These are phyloP conservation scores for Kockovaella imperatae DNA, from an alignment of 768 basidiomycete genomes.

Conservation along the genomic window DNA sequence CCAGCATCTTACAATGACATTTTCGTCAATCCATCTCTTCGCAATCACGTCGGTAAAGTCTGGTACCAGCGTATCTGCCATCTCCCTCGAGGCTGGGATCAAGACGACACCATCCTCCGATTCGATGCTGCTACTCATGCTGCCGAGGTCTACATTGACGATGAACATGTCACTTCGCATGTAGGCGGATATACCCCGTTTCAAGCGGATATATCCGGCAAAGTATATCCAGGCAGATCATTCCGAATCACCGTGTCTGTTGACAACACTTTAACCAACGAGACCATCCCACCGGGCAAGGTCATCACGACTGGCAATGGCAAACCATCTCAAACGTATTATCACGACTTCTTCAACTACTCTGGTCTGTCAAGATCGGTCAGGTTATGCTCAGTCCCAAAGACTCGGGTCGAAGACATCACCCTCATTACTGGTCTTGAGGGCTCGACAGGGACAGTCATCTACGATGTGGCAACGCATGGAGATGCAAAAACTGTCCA, in stretches of 20 bases:
- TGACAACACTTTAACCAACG: slow-evolving; percentile 21
- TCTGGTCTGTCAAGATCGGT: slow-evolving; percentile 28
- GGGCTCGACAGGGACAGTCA: slow-evolving; percentile 6
- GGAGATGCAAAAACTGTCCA: slow-evolving; percentile 1
- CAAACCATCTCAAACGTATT: slow-evolving; percentile 18
- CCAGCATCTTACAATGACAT: slow-evolving; percentile 34
- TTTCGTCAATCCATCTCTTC: slow-evolving; percentile 19
- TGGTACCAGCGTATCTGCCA: slow-evolving; percentile 22
- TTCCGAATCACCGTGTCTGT: slow-evolving; percentile 22
- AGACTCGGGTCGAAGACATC: slow-evolving; percentile 16
- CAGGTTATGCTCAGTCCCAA: slow-evolving; percentile 13
- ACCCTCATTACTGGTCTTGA: slow-evolving; percentile 18
- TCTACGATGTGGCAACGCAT: slow-evolving; percentile 9
- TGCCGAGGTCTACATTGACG: slow-evolving; percentile 21
- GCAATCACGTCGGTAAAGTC: slow-evolving; percentile 28
- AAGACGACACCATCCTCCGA: slow-evolving; percentile 15
- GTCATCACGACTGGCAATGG: slow-evolving; percentile 6
- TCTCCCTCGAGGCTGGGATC: slow-evolving; percentile 19
- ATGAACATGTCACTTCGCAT: slow-evolving; percentile 18
- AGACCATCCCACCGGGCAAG: slow-evolving; percentile 23
- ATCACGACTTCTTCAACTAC: slow-evolving; percentile 33
- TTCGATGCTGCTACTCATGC: slow-evolving; percentile 28
- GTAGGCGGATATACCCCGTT: slow-evolving; percentile 24
- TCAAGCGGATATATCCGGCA: slow-evolving; percentile 21
- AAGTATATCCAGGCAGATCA: slow-evolving; percentile 13